These are phyloP conservation scores for Earliella scabrosa DNA, from an alignment of 1,284 basidiomycete species.

Conservation along the genomic window DNA sequence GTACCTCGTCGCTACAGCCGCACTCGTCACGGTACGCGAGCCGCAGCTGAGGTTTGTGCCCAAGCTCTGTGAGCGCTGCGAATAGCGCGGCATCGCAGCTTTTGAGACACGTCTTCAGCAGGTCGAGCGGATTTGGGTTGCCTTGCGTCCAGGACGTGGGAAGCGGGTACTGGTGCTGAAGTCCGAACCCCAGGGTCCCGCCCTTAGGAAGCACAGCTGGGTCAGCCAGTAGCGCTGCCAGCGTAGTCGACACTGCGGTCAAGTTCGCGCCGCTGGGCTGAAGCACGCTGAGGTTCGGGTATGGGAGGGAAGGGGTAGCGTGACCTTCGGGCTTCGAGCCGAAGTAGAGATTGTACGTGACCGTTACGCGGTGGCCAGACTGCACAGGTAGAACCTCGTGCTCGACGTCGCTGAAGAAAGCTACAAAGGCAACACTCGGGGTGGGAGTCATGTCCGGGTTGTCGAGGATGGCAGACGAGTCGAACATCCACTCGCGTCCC, in stretches of 20 bases:
- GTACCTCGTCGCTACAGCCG: not conserved
- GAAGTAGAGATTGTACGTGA: conserved; percentile 46
- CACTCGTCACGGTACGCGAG: not conserved
- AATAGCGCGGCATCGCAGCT: conserved; percentile 7
- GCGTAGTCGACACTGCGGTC: not conserved
- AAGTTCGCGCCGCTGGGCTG: not conserved
- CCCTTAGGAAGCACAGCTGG: conserved; percentile 34
- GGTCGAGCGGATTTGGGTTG: not conserved
- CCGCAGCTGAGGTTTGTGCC: not conserved
- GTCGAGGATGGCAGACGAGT: no score
- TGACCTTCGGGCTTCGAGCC: not conserved
- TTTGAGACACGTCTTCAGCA: conserved; percentile 2
- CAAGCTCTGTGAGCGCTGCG: not conserved
- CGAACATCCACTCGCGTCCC: conserved; percentile 36
- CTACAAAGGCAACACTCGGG: conserved; percentile 34
- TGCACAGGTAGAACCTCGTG: conserved; percentile 46
- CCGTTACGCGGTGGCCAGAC: conserved; percentile 44
- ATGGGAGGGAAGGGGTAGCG: not conserved
- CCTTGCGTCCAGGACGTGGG: conserved; percentile 2
- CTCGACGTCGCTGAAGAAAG: conserved; percentile 48
- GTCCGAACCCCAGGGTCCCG: conserved; percentile 40
- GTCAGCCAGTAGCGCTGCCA: conserved; percentile 30
- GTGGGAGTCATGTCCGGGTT: no score
- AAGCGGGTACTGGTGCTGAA: conserved; percentile 37
- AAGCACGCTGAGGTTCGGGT: not conserved